These are phyloP conservation scores for Fusarium nelsonii DNA, from an alignment of 2,329 filamentous ascomycete genomes.

Conservation along the genomic window DNA sequence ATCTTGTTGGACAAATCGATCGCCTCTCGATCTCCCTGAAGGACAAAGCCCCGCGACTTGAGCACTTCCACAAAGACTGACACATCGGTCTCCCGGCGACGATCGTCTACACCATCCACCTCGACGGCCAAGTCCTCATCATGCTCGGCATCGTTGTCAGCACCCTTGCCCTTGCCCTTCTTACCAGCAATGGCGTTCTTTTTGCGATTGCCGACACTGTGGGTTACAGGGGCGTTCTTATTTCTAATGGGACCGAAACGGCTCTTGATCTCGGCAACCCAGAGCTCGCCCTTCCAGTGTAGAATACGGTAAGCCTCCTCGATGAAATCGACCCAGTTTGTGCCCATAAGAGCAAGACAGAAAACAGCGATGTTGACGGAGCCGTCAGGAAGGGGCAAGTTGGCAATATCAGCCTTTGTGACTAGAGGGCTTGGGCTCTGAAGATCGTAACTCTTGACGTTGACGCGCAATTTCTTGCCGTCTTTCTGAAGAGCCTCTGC, in stretches of 20 bases:
- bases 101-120: slow-evolving; percentile 75
- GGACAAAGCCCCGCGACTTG: slow-evolving; percentile 82
- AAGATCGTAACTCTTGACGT: slow-evolving; percentile 87
- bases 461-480: slow-evolving; percentile 75
- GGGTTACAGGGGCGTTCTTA: slow-evolving; percentile 64
- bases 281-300: slow-evolving; percentile 94
- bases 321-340: slow-evolving; percentile 96
- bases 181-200: slow-evolving; percentile 61
- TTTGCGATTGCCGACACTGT: slow-evolving; percentile 78
- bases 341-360: slow-evolving; percentile 97
- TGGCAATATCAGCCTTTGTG: slow-evolving; percentile 88
- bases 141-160: slow-evolving; percentile 62
- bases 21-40: slow-evolving; percentile 73
- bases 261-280: slow-evolving; percentile 97
- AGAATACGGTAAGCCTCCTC: slow-evolving; percentile 95
- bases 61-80: slow-evolving; percentile 88
- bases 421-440: slow-evolving; percentile 81
- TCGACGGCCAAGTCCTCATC: slow-evolving; percentile 73
- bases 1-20: slow-evolving; percentile 93
- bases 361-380: slow-evolving; percentile 91
- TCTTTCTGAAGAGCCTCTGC: slow-evolving; percentile 75
- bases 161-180: slow-evolving; percentile 60
- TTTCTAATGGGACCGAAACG: slow-evolving; percentile 71
- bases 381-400: slow-evolving; percentile 80
- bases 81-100: slow-evolving; percentile 83